phyloP scores from a whole-genome alignment of 176 grass and related monocot species.

The Alopecurus myosuroides region DNA sequence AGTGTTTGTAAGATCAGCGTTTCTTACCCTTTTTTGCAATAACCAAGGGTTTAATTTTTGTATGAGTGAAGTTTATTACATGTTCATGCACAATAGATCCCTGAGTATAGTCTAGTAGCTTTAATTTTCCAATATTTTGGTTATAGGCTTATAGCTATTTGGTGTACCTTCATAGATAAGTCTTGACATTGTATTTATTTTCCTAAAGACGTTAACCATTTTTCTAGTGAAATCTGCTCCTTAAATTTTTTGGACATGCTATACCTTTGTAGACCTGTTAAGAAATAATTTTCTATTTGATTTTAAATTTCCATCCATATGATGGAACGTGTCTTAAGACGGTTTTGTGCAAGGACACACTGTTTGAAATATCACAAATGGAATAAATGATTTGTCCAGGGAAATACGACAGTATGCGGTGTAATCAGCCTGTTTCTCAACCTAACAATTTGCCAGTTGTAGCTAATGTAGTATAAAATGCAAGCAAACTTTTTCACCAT shows the following conservation, averaged over 20 bases:
- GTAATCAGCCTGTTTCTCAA: not conserved
- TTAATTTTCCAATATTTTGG: not conserved
- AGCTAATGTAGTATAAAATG: not conserved
- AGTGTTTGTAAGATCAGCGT: not conserved
- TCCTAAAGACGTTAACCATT: not conserved
- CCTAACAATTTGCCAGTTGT: not conserved
- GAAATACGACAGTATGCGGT: not conserved
- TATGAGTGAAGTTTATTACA: not conserved
- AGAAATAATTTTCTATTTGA: not conserved
- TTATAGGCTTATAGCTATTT: not conserved
- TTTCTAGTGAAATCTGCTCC: not conserved
- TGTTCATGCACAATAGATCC: not conserved
- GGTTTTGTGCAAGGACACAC: not conserved
- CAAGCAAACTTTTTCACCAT: not conserved
- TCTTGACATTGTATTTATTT: not conserved
- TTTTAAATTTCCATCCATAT: not conserved
- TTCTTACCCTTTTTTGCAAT: not conserved
- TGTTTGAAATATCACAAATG: not conserved
- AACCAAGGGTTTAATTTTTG: not conserved
- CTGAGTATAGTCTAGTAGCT: not conserved
- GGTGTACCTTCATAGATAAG: not conserved
- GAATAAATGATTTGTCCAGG: not conserved
- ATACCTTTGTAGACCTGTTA: not conserved
- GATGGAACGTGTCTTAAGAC: not conserved
- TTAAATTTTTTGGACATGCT: not conserved